These are phyloP conservation scores for Penicillium paxilli DNA, from an alignment of 495 filamentous ascomycete genomes.

Conservation along the genomic window DNA sequence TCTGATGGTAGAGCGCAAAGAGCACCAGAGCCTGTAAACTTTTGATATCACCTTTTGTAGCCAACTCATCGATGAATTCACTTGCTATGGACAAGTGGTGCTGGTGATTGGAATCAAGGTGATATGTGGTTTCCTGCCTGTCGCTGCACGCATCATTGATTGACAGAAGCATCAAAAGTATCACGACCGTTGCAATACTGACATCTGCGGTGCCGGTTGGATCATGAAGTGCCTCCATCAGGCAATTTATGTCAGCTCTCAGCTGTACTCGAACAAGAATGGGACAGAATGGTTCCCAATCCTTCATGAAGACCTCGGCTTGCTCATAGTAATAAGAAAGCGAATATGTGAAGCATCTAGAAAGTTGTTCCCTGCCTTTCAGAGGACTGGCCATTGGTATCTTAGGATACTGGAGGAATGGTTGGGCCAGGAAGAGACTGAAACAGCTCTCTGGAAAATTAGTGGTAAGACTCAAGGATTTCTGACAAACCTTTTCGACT, in stretches of 20 bases:
- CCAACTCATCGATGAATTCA: neutral
- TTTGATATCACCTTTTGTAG: neutral
- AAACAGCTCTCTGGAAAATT: slow-evolving; percentile 11
- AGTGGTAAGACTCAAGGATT: neutral
- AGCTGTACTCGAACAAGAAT: neutral
- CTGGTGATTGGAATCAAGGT: neutral
- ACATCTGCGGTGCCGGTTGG: neutral
- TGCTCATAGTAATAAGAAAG: slow-evolving; percentile 6
- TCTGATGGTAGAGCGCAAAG: slow-evolving; percentile 1
- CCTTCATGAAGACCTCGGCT: slow-evolving; percentile 3
- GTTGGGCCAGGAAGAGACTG: slow-evolving; percentile 5
- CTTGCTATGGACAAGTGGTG: neutral
- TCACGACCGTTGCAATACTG: neutral
- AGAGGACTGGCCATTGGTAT: neutral
- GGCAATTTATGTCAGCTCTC: neutral
- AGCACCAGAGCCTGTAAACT: slow-evolving; percentile 8
- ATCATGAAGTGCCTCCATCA: neutral
- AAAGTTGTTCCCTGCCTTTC: neutral
- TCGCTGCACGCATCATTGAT: neutral
- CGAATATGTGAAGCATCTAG: neutral
- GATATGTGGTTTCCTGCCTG: neutral
- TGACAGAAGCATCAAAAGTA: neutral
- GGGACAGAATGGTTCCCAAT: slow-evolving; percentile 7
- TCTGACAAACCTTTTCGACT: slow-evolving; percentile 7
- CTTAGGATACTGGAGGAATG: neutral